These are phyloP conservation scores for Colletotrichum lupini DNA, from an alignment of 2,329 filamentous ascomycete species.

Conservation along the genomic window DNA sequence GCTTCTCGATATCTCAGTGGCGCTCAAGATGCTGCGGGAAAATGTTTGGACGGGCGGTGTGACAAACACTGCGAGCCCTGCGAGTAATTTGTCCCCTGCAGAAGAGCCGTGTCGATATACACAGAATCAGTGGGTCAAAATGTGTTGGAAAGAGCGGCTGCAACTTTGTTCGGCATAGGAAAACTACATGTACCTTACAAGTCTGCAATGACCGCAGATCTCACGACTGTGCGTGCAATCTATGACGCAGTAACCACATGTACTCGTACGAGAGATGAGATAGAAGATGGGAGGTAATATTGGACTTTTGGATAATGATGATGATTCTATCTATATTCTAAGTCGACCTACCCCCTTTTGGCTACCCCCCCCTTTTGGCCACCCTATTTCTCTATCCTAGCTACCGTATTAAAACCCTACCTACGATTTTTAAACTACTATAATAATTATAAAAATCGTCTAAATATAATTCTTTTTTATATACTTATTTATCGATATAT, in stretches of 20 bases:
- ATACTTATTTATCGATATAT: too few relatives aligned
- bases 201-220: neutral
- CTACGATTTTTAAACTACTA: too few relatives aligned
- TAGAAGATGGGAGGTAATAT: neutral
- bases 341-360: too few relatives aligned
- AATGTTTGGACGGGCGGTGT: slow-evolving; percentile 17
- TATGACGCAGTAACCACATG: neutral
- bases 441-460: too few relatives aligned
- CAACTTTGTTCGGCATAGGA: slow-evolving; percentile 17
- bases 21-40: neutral
- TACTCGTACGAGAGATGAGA: neutral
- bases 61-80: neutral
- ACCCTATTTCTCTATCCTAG: too few relatives aligned
- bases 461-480: too few relatives aligned
- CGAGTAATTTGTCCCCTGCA: neutral
- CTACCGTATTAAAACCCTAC: too few relatives aligned
- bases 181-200: neutral
- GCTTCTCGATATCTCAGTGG: slow-evolving; percentile 10
- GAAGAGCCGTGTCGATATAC: neutral
- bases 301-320: neutral
- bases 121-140: slow-evolving; percentile 9
- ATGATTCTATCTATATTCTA: neutral
- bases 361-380: too few relatives aligned
- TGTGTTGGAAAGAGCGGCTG: slow-evolving; percentile 12
- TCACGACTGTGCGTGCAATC: neutral